Evolutionary conservation across 164 flowering plant genomes (phyloP).

Genomic region (Magnolia kwangsiensis): DNA sequence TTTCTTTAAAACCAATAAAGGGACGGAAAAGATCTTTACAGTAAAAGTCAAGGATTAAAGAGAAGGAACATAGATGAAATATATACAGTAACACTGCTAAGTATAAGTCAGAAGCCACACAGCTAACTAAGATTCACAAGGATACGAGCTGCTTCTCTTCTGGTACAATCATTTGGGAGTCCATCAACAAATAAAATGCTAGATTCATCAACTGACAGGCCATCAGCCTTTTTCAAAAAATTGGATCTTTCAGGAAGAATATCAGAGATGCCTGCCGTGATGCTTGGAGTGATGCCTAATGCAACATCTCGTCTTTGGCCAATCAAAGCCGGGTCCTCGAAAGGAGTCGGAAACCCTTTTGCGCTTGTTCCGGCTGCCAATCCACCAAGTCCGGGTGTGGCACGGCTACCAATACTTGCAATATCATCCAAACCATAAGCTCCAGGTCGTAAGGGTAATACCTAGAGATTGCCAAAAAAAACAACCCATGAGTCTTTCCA

Average conservation of each 20-base stretch:
- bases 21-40: conserved; percentile 70
- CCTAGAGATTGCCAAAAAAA: not conserved
- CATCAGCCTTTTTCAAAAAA: conserved; percentile 31
- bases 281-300: conserved; percentile 21
- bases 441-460: conserved; percentile 29
- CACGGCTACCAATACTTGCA: conserved; percentile 22
- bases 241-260: conserved; percentile 30
- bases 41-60: conserved; percentile 39
- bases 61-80: conserved; percentile 1
- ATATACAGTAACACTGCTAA: not conserved
- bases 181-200: conserved; percentile 67
- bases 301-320: conserved; percentile 40
- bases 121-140: conserved; percentile 23
- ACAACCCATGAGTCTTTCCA: not conserved
- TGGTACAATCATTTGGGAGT: conserved; percentile 68
- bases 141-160: conserved; percentile 88
- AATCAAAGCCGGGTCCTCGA: conserved; percentile 33
- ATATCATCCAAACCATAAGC: conserved; percentile 36
- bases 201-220: conserved; percentile 34
- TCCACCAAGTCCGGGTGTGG: conserved; percentile 36
- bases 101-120: not conserved
- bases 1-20: conserved; percentile 70
- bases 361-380: conserved; percentile 28
- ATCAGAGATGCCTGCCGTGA: conserved; percentile 30
- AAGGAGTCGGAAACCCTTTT: conserved; percentile 30